phyloP scores from a whole-genome alignment of 2,329 filamentous ascomycete species.

The Fusarium sp. region DNA sequence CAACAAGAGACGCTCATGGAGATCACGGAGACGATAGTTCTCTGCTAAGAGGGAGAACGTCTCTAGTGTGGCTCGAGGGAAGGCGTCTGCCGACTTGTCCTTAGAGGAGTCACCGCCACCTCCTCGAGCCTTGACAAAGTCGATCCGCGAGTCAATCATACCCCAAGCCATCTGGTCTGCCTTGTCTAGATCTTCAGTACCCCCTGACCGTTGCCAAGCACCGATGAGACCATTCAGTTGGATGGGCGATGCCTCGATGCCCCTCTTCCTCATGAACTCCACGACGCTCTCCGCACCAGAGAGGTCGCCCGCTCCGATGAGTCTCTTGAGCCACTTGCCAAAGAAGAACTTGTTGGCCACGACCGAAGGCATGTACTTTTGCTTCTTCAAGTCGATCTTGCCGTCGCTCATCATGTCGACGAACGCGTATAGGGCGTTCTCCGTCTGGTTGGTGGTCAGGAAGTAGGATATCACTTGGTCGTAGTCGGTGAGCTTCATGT shows the following conservation, averaged over 20 bases:
- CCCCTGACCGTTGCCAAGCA: constrained; percentile 76
- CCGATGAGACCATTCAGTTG: constrained; percentile 87
- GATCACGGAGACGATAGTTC: constrained; percentile 73
- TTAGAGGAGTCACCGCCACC: neutral
- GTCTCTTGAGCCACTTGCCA: constrained; percentile 87
- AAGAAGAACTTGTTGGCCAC: constrained; percentile 83
- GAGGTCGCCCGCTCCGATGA: constrained; percentile 78
- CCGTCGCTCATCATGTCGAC: constrained; percentile 87
- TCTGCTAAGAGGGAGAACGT: constrained; percentile 81
- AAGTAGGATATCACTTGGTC: constrained; percentile 79
- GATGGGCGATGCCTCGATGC: constrained; percentile 74
- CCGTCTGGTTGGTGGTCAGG: constrained; percentile 70
- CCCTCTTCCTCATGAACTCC: constrained; percentile 77
- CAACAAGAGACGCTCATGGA: constrained; percentile 66
- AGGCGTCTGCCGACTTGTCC: constrained; percentile 5
- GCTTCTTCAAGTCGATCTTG: constrained; percentile 58
- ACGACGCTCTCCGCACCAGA: constrained; percentile 79
- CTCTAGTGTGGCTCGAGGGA: constrained; percentile 75
- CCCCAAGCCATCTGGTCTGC: constrained; percentile 78
- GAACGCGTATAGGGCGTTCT: constrained; percentile 79
- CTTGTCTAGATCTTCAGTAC: constrained; percentile 62
- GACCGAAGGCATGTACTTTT: constrained; percentile 57
- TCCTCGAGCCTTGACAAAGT: constrained; percentile 66
- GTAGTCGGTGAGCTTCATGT: constrained; percentile 78
- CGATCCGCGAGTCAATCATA: constrained; percentile 78